Percentiles rank a stretch among this genome's conserved stretches.
These are phyloP conservation scores for Manihot esculenta DNA, from an alignment of 441 rosid species.

Conservation along the genomic window DNA sequence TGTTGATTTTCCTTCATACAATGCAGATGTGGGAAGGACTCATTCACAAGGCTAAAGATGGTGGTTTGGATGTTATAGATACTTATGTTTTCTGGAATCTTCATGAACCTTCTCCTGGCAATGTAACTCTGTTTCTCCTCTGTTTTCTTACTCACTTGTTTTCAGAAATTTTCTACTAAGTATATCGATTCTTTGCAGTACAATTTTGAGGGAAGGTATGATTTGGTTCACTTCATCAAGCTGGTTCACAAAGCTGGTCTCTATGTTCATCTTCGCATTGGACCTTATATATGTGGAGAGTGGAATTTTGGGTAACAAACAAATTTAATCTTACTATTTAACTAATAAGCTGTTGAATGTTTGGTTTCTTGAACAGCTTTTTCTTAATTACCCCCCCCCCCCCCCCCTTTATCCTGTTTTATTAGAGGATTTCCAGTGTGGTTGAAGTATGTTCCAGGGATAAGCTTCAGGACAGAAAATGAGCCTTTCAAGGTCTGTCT, in stretches of 20 bases:
- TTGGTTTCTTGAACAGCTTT: neutral
- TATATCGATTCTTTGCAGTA: constrained; percentile 41
- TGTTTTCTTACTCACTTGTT: neutral
- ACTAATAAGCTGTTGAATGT: too few relatives aligned
- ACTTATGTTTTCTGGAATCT: constrained; percentile 92
- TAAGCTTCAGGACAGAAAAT: constrained; percentile 81
- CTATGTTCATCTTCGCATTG: constrained; percentile 78
- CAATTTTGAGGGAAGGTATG: constrained; percentile 72
- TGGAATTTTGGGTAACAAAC: constrained; percentile 85
- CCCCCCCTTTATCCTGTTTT: neutral
- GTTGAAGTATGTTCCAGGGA: constrained; percentile 80
- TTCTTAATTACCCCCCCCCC: neutral
- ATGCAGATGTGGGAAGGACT: constrained; percentile 93
- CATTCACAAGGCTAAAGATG: constrained; percentile 84
- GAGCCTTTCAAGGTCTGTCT: constrained; percentile 67
- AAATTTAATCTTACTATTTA: neutral
- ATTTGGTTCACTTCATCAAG: constrained; percentile 78
- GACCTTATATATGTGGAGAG: constrained; percentile 93
- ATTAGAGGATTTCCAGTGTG: constrained; percentile 81
- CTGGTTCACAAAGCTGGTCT: constrained; percentile 68
- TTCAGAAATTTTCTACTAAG: neutral
- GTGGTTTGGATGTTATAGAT: constrained; percentile 86
- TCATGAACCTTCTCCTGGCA: constrained; percentile 94
- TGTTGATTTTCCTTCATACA: neutral
- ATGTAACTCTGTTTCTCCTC: constrained; percentile 33